Evolutionary conservation across 2,329 filamentous ascomycete genomes (phyloP).

Genomic region (Sphaerulina musiva): DNA sequence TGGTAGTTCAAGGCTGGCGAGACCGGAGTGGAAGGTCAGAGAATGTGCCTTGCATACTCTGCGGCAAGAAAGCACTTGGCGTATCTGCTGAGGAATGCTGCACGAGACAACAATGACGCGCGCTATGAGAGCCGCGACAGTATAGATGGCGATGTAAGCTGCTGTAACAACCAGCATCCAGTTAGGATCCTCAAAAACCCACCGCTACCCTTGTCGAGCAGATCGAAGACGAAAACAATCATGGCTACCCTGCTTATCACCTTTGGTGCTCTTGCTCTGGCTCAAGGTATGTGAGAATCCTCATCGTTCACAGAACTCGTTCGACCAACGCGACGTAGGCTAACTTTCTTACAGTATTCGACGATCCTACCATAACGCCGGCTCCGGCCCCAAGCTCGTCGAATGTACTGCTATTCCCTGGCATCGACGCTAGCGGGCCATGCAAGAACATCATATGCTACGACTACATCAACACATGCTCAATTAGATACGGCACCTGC

Average conservation of each 20-base stretch:
- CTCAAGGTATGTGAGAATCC: neutral
- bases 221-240: neutral
- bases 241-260: neutral
- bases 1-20: neutral
- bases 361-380: neutral
- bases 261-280: neutral
- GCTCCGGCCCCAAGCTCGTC: constrained; percentile 1
- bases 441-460: constrained; percentile 19
- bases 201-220: neutral
- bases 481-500: constrained; percentile 24
- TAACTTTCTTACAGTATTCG: neutral
- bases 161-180: neutral
- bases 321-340: too few species aligned
- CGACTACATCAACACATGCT: constrained; percentile 26
- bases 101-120: constrained; percentile 6
- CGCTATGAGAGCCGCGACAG: neutral
- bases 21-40: neutral
- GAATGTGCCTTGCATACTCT: constrained; percentile 5
- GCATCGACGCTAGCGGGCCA: neutral
- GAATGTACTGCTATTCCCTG: constrained; percentile 1
- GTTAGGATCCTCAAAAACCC: neutral
- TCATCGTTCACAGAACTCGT: neutral
- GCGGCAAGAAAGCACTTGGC: neutral
- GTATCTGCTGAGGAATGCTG: constrained; percentile 1
- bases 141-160: neutral